Evolutionary conservation across 1,284 basidiomycete genomes (phyloP).

Genomic region (Rhodotorula sp.): DNA sequence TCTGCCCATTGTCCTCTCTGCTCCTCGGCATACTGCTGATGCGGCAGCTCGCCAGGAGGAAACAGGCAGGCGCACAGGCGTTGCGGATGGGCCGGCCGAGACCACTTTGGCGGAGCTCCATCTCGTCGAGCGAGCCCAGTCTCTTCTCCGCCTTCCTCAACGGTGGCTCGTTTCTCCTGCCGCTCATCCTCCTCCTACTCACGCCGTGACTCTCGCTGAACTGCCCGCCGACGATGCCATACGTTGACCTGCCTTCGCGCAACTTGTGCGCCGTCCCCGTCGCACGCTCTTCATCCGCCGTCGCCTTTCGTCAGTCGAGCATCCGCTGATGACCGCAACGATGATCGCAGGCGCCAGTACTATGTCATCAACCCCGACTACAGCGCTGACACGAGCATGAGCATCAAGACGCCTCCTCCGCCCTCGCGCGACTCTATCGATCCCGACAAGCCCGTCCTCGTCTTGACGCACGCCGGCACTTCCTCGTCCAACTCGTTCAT

Average conservation of each 20-base stretch:
- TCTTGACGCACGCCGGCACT: slow-evolving; percentile 19
- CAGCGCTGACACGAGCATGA: not conserved
- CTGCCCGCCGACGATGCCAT: slow-evolving; percentile 1
- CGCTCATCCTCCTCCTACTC: not conserved
- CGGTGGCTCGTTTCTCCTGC: not conserved
- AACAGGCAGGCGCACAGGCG: too few species aligned
- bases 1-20: not conserved
- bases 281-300: not conserved
- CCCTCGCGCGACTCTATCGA: not conserved
- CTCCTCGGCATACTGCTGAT: not conserved
- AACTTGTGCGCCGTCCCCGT: slow-evolving; percentile 4
- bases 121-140: too few species aligned
- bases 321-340: not conserved
- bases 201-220: too few species aligned
- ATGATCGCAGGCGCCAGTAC: slow-evolving; percentile 17
- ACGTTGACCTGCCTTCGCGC: slow-evolving; percentile 9
- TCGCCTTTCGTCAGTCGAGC: not conserved
- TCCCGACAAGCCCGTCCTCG: slow-evolving; percentile 8
- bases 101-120: too few species aligned
- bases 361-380: slow-evolving; percentile 24
- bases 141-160: not conserved
- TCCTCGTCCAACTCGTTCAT: slow-evolving; percentile 17
- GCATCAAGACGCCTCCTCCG: not conserved
- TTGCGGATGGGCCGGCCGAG: too few species aligned
- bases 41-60: too few species aligned